phyloP scores from a whole-genome alignment of 805 yeast genomes.

The Candida taoyuanica region DNA sequence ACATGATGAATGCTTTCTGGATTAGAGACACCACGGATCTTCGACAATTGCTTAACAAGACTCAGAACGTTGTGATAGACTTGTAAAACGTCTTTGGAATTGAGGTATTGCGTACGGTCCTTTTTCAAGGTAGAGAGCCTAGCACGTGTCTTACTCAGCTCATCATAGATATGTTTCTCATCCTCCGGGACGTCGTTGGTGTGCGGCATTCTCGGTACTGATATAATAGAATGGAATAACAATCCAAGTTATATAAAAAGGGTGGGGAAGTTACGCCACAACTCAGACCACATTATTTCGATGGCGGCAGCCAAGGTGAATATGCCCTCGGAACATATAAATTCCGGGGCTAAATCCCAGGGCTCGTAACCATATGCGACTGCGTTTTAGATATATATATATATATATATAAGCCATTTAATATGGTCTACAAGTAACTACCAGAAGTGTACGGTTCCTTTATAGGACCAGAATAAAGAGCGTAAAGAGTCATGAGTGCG shows the following conservation, averaged over 20 bases:
- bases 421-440: background rate
- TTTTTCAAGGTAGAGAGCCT: slow-evolving; percentile 47
- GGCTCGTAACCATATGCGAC: background rate
- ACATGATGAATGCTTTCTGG: slow-evolving; percentile 18
- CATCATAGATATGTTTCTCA: slow-evolving; percentile 35
- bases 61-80: slow-evolving; percentile 56
- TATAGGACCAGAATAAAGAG: background rate
- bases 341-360: too few relatives aligned
- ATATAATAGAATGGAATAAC: background rate
- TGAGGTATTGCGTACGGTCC: slow-evolving; percentile 59
- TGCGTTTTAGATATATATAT: too few relatives aligned
- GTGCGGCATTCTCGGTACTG: slow-evolving; percentile 22
- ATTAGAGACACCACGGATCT: slow-evolving; percentile 29
- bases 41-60: slow-evolving; percentile 48
- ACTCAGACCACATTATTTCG: background rate
- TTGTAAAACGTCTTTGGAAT: slow-evolving; percentile 60
- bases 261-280: background rate
- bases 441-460: too few relatives aligned
- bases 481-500: too few relatives aligned
- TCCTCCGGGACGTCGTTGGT: slow-evolving; percentile 33
- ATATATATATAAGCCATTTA: too few relatives aligned
- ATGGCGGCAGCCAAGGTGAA: too few relatives aligned
- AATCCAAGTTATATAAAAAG: background rate
- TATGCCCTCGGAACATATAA: too few relatives aligned
- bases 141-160: slow-evolving; percentile 39